phyloP scores from a whole-genome alignment of 306 rosid genomes.

The Cercis canadensis region DNA sequence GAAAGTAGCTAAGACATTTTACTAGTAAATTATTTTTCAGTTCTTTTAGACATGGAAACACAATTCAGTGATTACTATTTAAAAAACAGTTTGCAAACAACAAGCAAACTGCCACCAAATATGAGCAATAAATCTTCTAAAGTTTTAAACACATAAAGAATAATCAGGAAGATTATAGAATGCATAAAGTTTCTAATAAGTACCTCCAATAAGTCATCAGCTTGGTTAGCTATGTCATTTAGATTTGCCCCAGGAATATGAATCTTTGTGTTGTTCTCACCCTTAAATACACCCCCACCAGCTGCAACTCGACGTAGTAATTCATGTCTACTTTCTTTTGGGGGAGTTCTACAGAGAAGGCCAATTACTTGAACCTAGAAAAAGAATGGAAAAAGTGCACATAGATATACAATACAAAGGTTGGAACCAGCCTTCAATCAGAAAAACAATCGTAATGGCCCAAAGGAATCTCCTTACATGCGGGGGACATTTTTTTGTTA shows the following conservation, averaged over 20 bases:
- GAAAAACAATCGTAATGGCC: slow-evolving; percentile 20
- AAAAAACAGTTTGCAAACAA: background rate
- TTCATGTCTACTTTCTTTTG: slow-evolving; percentile 88
- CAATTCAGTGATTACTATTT: too few relatives aligned
- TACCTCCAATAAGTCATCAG: slow-evolving; percentile 97
- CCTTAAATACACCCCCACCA: slow-evolving; percentile 85
- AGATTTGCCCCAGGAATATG: slow-evolving; percentile 92
- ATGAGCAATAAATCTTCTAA: too few relatives aligned
- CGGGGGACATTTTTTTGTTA: slow-evolving; percentile 85
- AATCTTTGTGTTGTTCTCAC: slow-evolving; percentile 62
- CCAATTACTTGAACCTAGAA: slow-evolving; percentile 92
- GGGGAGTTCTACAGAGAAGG: slow-evolving; percentile 89
- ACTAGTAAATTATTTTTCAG: too few relatives aligned
- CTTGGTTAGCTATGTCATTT: slow-evolving; percentile 93
- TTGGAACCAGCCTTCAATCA: slow-evolving; percentile 8
- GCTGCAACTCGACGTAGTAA: slow-evolving; percentile 89
- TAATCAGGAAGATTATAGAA: too few relatives aligned
- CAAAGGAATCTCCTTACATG: slow-evolving; percentile 65
- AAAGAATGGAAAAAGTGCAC: slow-evolving; percentile 18
- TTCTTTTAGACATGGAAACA: too few relatives aligned
- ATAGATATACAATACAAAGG: slow-evolving; percentile 9
- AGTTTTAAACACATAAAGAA: too few relatives aligned
- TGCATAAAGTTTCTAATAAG: slow-evolving; percentile 20
- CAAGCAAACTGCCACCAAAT: too few relatives aligned
- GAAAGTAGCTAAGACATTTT: too few relatives aligned